A percentile compares a stretch with the other conserved stretches of the same genome.
These are phyloP conservation scores for Aureobasidium vineae DNA, from an alignment of 2,329 filamentous ascomycete species.

Conservation along the genomic window DNA sequence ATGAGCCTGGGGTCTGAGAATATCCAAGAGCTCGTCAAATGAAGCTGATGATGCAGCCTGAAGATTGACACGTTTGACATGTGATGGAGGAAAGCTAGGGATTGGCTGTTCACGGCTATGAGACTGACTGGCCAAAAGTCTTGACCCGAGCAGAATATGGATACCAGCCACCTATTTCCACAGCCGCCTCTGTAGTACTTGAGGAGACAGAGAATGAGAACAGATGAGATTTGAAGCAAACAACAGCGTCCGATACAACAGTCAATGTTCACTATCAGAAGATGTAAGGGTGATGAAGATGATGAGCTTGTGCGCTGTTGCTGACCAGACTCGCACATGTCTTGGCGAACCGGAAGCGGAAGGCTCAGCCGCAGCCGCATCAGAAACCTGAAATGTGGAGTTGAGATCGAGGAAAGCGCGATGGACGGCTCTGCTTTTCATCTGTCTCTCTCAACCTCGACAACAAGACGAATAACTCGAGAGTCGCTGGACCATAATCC, in stretches of 20 bases:
- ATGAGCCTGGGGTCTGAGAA: neutral
- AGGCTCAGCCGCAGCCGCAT: constrained; percentile 5
- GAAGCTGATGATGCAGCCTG: neutral
- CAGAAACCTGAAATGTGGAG: constrained; percentile 15
- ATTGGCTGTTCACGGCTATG: neutral
- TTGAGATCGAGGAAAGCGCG: constrained; percentile 6
- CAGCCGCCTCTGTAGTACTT: neutral
- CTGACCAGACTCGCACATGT: neutral
- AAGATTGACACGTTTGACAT: constrained; percentile 7
- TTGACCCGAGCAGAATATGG: constrained; percentile 1
- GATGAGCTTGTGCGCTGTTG: neutral
- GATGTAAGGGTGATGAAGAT: neutral
- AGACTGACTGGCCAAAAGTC: neutral
- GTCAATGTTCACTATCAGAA: neutral
- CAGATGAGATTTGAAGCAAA: neutral
- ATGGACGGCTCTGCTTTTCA: constrained; percentile 4
- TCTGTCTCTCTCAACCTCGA: neutral
- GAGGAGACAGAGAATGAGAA: neutral
- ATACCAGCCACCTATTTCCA: neutral
- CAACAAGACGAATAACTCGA: neutral
- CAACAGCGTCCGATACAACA: neutral
- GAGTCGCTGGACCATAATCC: constrained; percentile 16
- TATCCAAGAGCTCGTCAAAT: neutral
- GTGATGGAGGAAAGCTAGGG: constrained; percentile 10
- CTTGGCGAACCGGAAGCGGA: constrained; percentile 18